A percentile compares a stretch with the other conserved stretches of the same genome.
phyloP scores from a whole-genome alignment of 441 rosid species.

The Breynia disticha region DNA sequence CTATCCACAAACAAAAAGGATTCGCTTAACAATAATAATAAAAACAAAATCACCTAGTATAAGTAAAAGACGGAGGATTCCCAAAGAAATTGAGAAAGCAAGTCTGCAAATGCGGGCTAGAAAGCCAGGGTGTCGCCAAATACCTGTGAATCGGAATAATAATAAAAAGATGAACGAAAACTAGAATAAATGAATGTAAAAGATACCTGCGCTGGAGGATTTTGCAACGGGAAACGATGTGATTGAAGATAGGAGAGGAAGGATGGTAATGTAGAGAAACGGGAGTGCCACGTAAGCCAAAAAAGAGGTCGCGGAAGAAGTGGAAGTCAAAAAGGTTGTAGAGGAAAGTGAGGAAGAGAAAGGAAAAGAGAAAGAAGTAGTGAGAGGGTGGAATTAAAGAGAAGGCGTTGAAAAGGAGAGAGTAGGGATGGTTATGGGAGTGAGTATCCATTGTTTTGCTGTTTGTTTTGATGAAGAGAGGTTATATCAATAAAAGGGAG shows the following conservation, averaged over 20 bases:
- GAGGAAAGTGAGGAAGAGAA: conserved; percentile 26
- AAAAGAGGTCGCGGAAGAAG: conserved; percentile 39
- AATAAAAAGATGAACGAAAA: not conserved
- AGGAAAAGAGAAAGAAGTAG: conserved; percentile 25
- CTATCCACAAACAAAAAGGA: too few relatives aligned
- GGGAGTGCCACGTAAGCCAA: conserved; percentile 35
- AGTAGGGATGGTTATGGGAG: conserved; percentile 25
- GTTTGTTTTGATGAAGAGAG: not conserved
- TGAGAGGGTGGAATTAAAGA: conserved; percentile 42
- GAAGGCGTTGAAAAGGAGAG: conserved; percentile 29
- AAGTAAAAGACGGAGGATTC: conserved; percentile 60
- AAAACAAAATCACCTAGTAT: conserved; percentile 37
- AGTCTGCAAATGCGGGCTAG: conserved; percentile 80
- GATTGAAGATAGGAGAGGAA: conserved; percentile 40
- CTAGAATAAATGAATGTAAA: not conserved
- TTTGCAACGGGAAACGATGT: conserved; percentile 51
- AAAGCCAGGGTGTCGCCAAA: conserved; percentile 69
- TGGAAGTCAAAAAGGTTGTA: conserved; percentile 62
- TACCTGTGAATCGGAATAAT: conserved; percentile 28
- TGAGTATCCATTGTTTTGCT: not conserved
- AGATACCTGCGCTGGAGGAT: conserved; percentile 74
- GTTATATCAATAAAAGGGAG: not conserved
- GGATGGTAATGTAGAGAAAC: conserved; percentile 38
- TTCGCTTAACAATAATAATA: not conserved
- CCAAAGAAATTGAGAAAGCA: conserved; percentile 58